Conservation (phyloP, 495 filamentous ascomycete species). For the Aspergillus funiculosus region DNA sequence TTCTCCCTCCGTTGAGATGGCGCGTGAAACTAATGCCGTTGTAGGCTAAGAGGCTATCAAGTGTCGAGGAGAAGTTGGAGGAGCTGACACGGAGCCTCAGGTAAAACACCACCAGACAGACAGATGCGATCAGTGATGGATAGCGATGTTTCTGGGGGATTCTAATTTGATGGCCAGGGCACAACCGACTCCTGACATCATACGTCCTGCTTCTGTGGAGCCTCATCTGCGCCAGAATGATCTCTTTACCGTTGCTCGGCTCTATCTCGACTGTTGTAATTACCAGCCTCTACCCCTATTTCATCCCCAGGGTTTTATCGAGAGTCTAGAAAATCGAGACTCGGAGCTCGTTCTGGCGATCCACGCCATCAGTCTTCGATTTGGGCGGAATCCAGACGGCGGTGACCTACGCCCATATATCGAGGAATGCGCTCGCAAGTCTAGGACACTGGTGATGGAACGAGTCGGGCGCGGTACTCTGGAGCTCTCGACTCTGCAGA, state of each 20-base stretch:
- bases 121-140: not conserved
- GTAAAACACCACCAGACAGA: conserved; percentile 10
- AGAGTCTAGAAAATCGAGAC: conserved; percentile 24
- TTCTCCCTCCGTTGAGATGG: not conserved
- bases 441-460: conserved; percentile 28
- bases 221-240: conserved; percentile 7
- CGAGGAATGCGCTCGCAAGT: conserved; percentile 23
- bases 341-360: conserved; percentile 33
- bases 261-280: conserved; percentile 34
- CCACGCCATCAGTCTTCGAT: conserved; percentile 33
- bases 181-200: conserved; percentile 1
- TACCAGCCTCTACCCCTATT: conserved; percentile 40
- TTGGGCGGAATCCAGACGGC: conserved; percentile 14
- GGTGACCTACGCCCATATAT: conserved; percentile 16
- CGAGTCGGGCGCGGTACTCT: conserved; percentile 29
- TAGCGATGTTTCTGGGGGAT: not conserved
- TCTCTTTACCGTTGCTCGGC: conserved; percentile 8
- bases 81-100: conserved; percentile 26
- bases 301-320: conserved; percentile 18
- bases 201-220: not conserved
- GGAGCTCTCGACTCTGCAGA: conserved; percentile 40
- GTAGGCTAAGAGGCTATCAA: conserved; percentile 35
- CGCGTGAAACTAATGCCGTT: conserved; percentile 1
- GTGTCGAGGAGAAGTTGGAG: conserved; percentile 34
- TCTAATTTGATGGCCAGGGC: conserved; percentile 1